Evolutionary conservation across 1,284 basidiomycete genomes (phyloP).

Genomic region (Clitocybe nebularis): DNA sequence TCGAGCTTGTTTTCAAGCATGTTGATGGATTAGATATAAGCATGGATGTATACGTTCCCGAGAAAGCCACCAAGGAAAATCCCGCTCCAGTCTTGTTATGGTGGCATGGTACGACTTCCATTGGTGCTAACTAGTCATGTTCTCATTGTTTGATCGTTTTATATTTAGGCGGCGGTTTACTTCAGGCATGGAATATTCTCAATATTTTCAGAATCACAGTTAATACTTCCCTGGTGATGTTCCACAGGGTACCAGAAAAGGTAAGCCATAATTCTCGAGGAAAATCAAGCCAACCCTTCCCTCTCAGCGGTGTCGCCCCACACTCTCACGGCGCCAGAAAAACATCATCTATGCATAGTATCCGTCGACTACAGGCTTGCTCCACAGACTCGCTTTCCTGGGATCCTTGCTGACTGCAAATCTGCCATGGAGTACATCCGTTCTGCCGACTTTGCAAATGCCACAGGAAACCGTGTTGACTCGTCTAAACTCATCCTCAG

Average conservation of each 20-base stretch:
- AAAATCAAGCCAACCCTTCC: background rate
- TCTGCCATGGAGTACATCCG: conserved; percentile 29
- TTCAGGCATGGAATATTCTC: conserved; percentile 22
- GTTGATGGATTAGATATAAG: conserved; percentile 29
- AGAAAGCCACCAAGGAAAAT: conserved; percentile 22
- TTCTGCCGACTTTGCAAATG: conserved; percentile 21
- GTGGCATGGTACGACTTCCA: conserved; percentile 30
- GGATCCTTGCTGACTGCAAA: conserved; percentile 31
- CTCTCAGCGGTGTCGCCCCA: conserved; percentile 27
- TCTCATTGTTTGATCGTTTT: too few species aligned
- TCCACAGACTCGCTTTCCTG: conserved; percentile 33
- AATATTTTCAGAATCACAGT: background rate
- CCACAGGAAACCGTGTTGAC: conserved; percentile 27
- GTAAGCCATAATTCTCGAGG: conserved; percentile 11
- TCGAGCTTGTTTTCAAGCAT: conserved; percentile 28
- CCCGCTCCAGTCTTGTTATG: conserved; percentile 30
- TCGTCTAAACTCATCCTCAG: conserved; percentile 27
- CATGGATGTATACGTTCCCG: conserved; percentile 33
- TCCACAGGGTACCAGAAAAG: conserved; percentile 32
- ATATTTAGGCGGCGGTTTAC: conserved; percentile 22
- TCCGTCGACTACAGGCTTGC: conserved; percentile 36
- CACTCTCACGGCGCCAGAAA: conserved; percentile 27
- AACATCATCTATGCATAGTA: conserved; percentile 28
- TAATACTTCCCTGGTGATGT: conserved; percentile 3
- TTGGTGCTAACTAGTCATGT: background rate